A percentile compares a stretch with the other conserved stretches of the same genome.
phyloP scores from a whole-genome alignment of 2,329 filamentous ascomycete species.

The Metarhizium guizhouense region DNA sequence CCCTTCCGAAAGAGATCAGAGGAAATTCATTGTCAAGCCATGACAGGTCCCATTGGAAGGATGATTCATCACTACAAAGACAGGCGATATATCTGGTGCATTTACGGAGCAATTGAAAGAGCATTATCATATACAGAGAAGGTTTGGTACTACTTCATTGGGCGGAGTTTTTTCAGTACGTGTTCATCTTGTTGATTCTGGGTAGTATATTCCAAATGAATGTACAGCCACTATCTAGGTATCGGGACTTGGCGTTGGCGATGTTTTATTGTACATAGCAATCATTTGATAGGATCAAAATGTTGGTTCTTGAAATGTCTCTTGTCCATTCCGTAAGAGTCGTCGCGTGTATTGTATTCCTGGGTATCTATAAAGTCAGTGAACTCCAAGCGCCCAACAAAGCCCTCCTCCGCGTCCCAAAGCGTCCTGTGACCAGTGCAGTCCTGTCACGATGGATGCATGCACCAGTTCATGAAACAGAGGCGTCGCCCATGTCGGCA shows the following conservation, averaged over 20 bases:
- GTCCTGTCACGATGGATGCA: no score
- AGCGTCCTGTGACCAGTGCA: no score
- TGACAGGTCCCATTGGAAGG: background rate
- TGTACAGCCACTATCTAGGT: background rate
- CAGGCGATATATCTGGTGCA: background rate
- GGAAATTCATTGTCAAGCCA: background rate
- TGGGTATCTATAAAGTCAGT: background rate
- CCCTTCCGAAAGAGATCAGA: background rate
- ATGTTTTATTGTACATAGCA: background rate
- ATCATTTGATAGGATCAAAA: background rate
- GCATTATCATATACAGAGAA: background rate
- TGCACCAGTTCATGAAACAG: background rate
- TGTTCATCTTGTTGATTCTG: background rate
- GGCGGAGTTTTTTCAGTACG: conserved; percentile 8
- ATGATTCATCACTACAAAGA: background rate
- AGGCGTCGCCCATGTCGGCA: background rate
- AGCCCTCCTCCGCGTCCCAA: no score
- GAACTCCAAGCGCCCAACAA: no score
- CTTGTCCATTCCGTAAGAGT: no score
- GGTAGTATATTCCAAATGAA: background rate
- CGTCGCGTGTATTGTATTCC: background rate
- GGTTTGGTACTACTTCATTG: conserved; percentile 1
- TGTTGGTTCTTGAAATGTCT: background rate
- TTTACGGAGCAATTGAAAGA: background rate
- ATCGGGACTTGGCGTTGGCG: background rate